phyloP scores from a whole-genome alignment of 768 basidiomycete genomes.

The Pulveroboletus sp. region DNA sequence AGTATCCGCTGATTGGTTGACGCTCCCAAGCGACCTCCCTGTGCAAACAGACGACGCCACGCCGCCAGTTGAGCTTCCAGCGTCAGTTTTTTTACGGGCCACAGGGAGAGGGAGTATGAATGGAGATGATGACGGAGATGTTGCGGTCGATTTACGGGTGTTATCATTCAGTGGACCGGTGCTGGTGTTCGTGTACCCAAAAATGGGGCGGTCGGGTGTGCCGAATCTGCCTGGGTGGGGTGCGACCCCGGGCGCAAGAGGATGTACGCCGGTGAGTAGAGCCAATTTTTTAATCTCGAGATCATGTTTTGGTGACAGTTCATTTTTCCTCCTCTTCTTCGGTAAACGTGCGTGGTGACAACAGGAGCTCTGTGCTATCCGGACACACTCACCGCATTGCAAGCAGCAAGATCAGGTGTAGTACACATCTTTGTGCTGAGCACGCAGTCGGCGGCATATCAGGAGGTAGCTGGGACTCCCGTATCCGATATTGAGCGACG shows the following conservation, averaged over 20 bases:
- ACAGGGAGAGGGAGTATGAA: not conserved
- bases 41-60: constrained; percentile 9
- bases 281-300: not conserved
- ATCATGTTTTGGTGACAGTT: not conserved
- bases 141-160: constrained; percentile 6
- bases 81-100: constrained; percentile 3
- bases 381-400: constrained; percentile 9
- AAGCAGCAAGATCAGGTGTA: not conserved
- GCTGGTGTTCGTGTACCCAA: constrained; percentile 23
- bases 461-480: too few species aligned
- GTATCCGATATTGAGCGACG: too few species aligned
- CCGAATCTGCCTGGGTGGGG: constrained; percentile 17
- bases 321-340: not conserved
- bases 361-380: constrained; percentile 19
- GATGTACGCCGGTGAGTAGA: constrained; percentile 20
- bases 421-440: constrained; percentile 18
- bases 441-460: constrained; percentile 20
- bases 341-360: not conserved
- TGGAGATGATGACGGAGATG: not conserved
- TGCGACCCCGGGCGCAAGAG: constrained; percentile 22
- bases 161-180: constrained; percentile 16
- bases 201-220: constrained; percentile 14
- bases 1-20: constrained; percentile 4
- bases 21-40: constrained; percentile 12
- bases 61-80: constrained; percentile 1